These are phyloP conservation scores for Podospora comata DNA, from an alignment of 495 filamentous ascomycete species.

Conservation along the genomic window DNA sequence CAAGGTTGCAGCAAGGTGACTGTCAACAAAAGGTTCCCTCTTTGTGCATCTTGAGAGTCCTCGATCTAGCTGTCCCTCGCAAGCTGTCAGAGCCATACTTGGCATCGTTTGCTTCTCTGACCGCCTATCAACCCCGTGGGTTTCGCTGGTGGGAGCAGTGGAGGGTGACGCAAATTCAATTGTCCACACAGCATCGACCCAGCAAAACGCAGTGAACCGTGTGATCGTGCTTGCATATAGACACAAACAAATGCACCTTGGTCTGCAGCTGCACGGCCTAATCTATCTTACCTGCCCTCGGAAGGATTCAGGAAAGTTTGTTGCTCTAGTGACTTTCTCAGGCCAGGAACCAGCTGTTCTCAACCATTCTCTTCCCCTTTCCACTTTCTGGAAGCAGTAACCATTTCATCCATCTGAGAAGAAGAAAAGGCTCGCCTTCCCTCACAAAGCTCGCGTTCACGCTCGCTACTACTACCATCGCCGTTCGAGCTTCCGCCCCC, in stretches of 20 bases:
- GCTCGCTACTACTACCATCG: background rate
- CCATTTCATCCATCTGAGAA: background rate
- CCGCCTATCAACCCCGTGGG: too few relatives aligned
- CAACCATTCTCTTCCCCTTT: background rate
- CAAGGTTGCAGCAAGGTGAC: background rate
- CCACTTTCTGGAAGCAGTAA: background rate
- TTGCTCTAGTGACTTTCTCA: background rate
- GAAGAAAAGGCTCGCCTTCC: background rate
- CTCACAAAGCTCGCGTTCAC: background rate
- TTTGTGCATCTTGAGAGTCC: background rate
- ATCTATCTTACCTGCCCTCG: background rate
- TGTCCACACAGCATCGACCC: background rate
- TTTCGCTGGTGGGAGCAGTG: too few relatives aligned
- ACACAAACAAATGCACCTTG: background rate
- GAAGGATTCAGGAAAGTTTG: background rate
- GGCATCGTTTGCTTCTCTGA: too few relatives aligned
- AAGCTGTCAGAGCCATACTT: too few relatives aligned
- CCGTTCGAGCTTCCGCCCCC: background rate
- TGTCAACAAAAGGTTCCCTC: background rate
- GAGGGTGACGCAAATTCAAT: background rate
- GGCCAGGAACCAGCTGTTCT: background rate
- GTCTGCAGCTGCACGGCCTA: background rate
- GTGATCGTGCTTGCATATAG: background rate
- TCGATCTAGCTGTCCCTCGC: background rate
- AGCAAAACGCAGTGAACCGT: background rate